Evolutionary conservation across 768 basidiomycete species (phyloP), one percentile per base, ranked within the genome.

Genomic region (Macrolepiota dolichaula): DNA sequence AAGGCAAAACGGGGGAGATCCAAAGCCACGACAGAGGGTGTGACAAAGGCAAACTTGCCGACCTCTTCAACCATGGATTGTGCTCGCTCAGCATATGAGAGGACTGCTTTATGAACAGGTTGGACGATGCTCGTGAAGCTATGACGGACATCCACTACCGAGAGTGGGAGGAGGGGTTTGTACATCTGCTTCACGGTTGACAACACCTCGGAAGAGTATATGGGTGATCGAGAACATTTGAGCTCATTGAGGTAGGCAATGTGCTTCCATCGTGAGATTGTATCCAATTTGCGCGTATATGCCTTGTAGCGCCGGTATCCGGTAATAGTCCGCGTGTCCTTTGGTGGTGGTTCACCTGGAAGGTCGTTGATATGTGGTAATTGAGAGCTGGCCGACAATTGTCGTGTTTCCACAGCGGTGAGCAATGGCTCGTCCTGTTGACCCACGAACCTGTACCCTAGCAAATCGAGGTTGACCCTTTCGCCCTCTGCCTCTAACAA

Each of bases 31-130:
- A 82, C 92, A 1, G 85, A 67, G 0, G 95, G 92, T 0, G 94
- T 95, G 19, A 84, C 85, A 65, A 93, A 93, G 0, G 89, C 85
- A 68, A 96, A 98, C 24, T 74, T 76, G 57, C 90, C 83, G 55
- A 96, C 73, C 19, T 82, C 63, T 19, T 72, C 70, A 1, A 77
- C 74, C 73, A 88, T 77, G 0, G 82, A 79, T 46, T 81, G 74
- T 1, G 83, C 82, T 12, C 94, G 85, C 13, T 78, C 71, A 7
- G 74, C 73, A 65, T 87, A 86, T 4, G 94, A 91, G 62, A 83
- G 85, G 63, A 96, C 78, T 27, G 82, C 74, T 17, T 69, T 71
- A 49, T 85, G 80, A 15, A 80, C 68, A 1, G 66, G 64, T 47
- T 75, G 70, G 9, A 72, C 74, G 11, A 73, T 79, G 27, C 84